phyloP scores from a whole-genome alignment of 768 basidiomycete genomes.

The Cystobasidium tubakii region DNA sequence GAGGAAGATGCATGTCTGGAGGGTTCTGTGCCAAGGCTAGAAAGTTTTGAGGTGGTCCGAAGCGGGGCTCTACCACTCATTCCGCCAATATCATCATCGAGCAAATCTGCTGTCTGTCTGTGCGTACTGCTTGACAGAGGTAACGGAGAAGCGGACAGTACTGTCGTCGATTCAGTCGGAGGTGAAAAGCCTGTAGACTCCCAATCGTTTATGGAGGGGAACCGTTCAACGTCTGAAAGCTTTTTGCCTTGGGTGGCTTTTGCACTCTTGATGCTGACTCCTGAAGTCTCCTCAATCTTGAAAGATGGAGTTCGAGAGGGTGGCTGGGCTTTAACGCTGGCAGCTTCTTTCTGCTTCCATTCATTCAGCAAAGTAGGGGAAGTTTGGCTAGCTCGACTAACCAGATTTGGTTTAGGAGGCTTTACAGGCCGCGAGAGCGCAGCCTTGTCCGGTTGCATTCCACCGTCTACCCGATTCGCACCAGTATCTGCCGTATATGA shows the following conservation, averaged over 20 bases:
- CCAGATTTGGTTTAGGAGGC: conserved; percentile 35
- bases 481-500: too few species aligned
- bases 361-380: conserved; percentile 41
- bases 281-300: neutral
- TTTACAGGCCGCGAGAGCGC: neutral
- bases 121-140: neutral
- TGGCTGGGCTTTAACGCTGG: neutral
- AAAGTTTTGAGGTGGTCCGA: neutral
- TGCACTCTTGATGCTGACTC: neutral
- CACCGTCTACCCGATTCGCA: neutral
- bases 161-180: neutral
- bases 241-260: conserved; percentile 21
- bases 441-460: neutral
- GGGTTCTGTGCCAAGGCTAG: neutral
- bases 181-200: conserved; percentile 8
- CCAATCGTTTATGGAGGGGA: conserved; percentile 13
- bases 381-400: conserved; percentile 43
- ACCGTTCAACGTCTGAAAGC: neutral
- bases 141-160: neutral
- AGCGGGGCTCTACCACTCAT: neutral
- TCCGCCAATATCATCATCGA: neutral
- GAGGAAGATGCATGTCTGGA: neutral
- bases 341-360: conserved; percentile 33
- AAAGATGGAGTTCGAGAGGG: neutral
- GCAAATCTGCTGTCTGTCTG: neutral